Evolutionary conservation across 2,329 filamentous ascomycete species (phyloP), one percentile per base, ranked within the genome.

Genomic region (Acrocalymma vagum): DNA sequence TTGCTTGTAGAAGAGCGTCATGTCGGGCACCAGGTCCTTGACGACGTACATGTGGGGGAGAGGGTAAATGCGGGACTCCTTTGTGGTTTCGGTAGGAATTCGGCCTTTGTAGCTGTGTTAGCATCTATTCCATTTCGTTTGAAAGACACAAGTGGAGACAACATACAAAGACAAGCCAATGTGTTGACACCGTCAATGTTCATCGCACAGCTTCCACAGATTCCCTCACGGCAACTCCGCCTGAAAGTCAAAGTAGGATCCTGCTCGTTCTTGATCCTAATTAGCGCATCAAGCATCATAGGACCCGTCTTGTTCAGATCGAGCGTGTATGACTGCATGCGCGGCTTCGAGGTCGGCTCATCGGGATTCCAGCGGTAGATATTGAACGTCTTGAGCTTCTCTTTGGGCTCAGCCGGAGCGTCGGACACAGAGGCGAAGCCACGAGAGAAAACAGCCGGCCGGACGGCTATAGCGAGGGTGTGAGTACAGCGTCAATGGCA

Each of bases 101-200:
- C 93, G 90, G 83, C 93, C 92, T 96, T 62, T 48, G 7, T 4
- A 23, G 6, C 8, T 17, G 11, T 2, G 35, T 63, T 44, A 63
- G 55, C 32, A 29, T 18, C 7, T 25, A 11, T 13, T 13, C 17
- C 7, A 13, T 3, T 17, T 6, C n/a, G n/a, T n/a, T n/a, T n/a
- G n/a, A n/a, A n/a, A n/a, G n/a, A 21, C 29, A 26, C 22, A 6
- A 10, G 13, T 4, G 4, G 20, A 11, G 9, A 14, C 14, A 6
- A 85, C 88, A 62, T 89, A 96, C 94, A 99, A 70, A 99, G 78
- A 77, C 94, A 99, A 59, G 94, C 94, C 64, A 99, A 78, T 42
- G 94, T 99, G 80, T 99, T 99, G 66, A 95, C 88, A 72, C 94
- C 94, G 73, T 97, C 95, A 72, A 99, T 97, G 81, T 99, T 99